phyloP scores from a whole-genome alignment of 2,329 filamentous ascomycete species.

The Fusarium sp. region DNA sequence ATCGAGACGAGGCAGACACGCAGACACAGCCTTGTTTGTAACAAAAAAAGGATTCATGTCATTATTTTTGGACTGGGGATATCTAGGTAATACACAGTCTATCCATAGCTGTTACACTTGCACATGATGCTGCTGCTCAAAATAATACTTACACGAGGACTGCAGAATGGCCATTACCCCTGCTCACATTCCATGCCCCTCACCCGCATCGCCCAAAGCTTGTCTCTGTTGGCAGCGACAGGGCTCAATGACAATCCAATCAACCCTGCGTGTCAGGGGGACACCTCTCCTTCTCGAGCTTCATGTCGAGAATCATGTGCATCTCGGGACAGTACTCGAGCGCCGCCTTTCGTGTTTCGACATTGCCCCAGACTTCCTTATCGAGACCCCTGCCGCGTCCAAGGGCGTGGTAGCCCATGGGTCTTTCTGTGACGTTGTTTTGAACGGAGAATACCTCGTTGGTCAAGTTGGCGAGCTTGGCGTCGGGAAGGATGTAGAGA shows the following conservation, averaged over 20 bases:
- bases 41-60: background rate
- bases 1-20: background rate
- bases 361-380: background rate
- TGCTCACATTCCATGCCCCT: background rate
- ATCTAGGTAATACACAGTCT: background rate
- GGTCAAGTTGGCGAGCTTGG: background rate
- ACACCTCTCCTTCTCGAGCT: background rate
- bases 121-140: background rate
- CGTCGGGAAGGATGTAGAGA: background rate
- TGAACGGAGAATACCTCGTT: background rate
- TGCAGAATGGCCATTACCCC: background rate
- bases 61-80: background rate
- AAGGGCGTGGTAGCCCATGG: background rate
- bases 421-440: background rate
- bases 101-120: background rate
- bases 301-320: conserved; percentile 1
- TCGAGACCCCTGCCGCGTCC: background rate
- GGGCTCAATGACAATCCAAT: background rate
- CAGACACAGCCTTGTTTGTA: background rate
- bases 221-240: background rate
- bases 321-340: conserved; percentile 1
- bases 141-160: background rate
- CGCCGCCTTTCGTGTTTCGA: background rate
- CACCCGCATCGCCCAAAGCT: background rate
- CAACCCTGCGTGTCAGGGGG: background rate